Evolutionary conservation across 306 rosid genomes (phyloP).

Genomic region (Astragalus membranaceus): DNA sequence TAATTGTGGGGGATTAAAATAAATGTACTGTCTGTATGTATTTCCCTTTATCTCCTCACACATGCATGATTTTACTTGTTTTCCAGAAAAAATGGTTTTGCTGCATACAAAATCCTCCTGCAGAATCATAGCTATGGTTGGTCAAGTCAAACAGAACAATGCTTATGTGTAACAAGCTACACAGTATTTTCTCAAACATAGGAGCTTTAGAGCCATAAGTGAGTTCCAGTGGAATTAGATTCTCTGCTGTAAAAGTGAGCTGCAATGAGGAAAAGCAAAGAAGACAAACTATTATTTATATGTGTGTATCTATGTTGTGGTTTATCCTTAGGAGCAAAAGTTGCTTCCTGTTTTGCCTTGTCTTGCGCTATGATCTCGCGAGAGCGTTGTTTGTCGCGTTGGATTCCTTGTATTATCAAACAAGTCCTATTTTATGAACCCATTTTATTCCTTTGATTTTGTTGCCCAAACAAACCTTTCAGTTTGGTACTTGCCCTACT

Average conservation of each 20-base stretch:
- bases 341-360: conserved; percentile 44
- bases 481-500: background rate
- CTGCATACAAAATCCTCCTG: conserved; percentile 76
- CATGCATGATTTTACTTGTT: conserved; percentile 28
- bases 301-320: conserved; percentile 60
- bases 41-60: background rate
- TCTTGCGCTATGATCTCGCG: conserved; percentile 20
- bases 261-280: conserved; percentile 56
- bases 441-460: conserved; percentile 20
- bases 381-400: conserved; percentile 29
- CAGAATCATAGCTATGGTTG: conserved; percentile 44
- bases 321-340: conserved; percentile 39
- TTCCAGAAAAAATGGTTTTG: conserved; percentile 98
- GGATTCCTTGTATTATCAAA: conserved; percentile 20
- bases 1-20: background rate
- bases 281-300: conserved; percentile 51
- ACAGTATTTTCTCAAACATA: conserved; percentile 47
- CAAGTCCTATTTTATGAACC: conserved; percentile 26
- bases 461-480: background rate
- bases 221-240: conserved; percentile 40
- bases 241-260: conserved; percentile 56
- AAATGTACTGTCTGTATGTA: background rate
- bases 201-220: conserved; percentile 56
- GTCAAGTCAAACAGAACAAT: conserved; percentile 31
- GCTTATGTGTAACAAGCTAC: conserved; percentile 55